phyloP scores from a whole-genome alignment of 129 eudicot genomes.

The Pseudognaphalium luteoalbum region DNA sequence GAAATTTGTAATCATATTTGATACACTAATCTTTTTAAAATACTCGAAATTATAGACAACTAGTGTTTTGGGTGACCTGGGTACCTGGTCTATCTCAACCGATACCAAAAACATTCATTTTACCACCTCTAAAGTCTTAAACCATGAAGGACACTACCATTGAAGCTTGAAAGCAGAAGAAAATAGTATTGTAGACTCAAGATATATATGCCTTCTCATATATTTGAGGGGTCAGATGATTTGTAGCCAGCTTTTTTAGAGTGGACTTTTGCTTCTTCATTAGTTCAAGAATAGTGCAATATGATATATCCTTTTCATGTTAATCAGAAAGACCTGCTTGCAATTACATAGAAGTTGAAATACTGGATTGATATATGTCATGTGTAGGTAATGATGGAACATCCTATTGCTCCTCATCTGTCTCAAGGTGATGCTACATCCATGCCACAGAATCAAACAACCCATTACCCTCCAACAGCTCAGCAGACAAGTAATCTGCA shows the following conservation, averaged over 20 bases:
- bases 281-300: not conserved
- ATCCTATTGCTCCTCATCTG: conserved; percentile 41
- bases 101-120: not conserved
- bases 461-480: conserved; percentile 40
- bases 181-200: not conserved
- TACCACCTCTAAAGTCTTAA: not conserved
- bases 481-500: conserved; percentile 60
- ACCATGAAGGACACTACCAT: not conserved
- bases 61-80: not conserved
- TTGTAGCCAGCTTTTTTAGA: not conserved
- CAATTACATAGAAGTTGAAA: conserved; percentile 2
- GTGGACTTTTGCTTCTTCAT: not conserved
- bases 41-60: too few species aligned
- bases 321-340: conserved; percentile 15
- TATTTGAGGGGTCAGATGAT: not conserved
- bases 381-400: conserved; percentile 61
- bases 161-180: not conserved
- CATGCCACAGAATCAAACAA: conserved; percentile 39
- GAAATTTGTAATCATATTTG: too few species aligned
- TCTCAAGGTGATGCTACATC: conserved; percentile 43
- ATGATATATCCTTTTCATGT: not conserved
- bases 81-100: not conserved
- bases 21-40: too few species aligned
- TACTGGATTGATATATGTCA: not conserved
- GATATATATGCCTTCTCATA: too few species aligned